Base-by-base conservation (phyloP, 1,139 yeast genomes). In the Suhomyces taliae region DNA sequence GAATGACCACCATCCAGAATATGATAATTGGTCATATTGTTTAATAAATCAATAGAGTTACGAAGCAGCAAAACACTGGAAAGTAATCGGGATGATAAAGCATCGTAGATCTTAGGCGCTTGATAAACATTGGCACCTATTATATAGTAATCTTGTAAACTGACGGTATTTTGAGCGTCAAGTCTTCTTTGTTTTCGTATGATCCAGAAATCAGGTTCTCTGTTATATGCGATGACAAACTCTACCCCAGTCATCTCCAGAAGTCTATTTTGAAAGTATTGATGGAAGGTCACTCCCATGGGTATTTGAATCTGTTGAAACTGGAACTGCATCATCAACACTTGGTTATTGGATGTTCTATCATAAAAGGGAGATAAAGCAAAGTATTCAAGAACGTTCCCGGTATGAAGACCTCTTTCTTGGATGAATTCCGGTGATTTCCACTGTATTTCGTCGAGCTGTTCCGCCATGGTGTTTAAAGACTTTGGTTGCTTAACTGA, bases 361-460 rank as follows among this genome's bases (percentile, higher is more conserved):
- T 93, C 98, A 64, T 87, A 93, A 67, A 93, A 95, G 2, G 99
- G 99, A 5, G 96, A 88, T 55, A 89, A 88, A 5, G 97, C 76
- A 63, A 95, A 90, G 67, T 93, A 93, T 53, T 93, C 99, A 15
- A 93, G 76, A 1, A 93, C 97, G 61, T 91, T 93, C 46, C 86
- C 95, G 0, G 96, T 87, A 44, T 90, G 79, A 27, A 93, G 78
- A 0, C 96, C 97, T 61, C 85, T 82, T 49, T 85, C 82, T 63
- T 90, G 96, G 54, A 93, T 90, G 91, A 97, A 93, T 65, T 93
- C 99, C 0, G 99, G 99, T 7, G 95, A 87, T 55, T 91, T 83
- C 99, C 99, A 93, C 65, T 91, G 98, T 43, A 93, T 78, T 62
- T 93, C 98, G 62, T 91, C 97, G 41, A 90, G 70, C 8, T 79